Evolutionary conservation across 1,284 basidiomycete genomes (phyloP).

Genomic region (Heterobasidion occidentale): DNA sequence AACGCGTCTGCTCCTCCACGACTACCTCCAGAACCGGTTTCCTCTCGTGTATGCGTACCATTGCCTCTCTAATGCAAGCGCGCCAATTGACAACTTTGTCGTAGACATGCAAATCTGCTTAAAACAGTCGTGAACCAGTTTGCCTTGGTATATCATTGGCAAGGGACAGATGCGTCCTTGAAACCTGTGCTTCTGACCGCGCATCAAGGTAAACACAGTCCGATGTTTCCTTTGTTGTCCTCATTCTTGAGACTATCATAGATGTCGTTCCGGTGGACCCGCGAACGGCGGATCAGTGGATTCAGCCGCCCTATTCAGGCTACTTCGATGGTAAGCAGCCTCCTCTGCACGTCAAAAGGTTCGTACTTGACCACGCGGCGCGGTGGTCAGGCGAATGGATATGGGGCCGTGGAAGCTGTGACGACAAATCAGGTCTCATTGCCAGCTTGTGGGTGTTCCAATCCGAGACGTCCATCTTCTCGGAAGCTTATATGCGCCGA

Average conservation of each 20-base stretch:
- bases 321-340: constrained; percentile 23
- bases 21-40: constrained; percentile 13
- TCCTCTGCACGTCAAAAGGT: not conserved
- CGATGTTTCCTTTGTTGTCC: not conserved
- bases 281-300: constrained; percentile 44
- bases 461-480: not conserved
- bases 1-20: constrained; percentile 14
- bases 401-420: constrained; percentile 57
- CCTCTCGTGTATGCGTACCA: constrained; percentile 11
- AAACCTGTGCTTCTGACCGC: constrained; percentile 64
- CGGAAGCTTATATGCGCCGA: not conserved
- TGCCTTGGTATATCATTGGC: constrained; percentile 61
- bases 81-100: not conserved
- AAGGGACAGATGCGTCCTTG: constrained; percentile 43
- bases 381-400: constrained; percentile 33
- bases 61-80: not conserved
- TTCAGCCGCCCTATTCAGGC: constrained; percentile 27
- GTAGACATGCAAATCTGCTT: constrained; percentile 42
- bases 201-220: constrained; percentile 45
- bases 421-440: constrained; percentile 58
- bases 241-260: not conserved
- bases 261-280: constrained; percentile 54
- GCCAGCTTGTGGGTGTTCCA: constrained; percentile 38
- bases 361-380: too few relatives aligned
- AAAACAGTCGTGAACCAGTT: constrained; percentile 56